Evolutionary conservation across 805 yeast species (phyloP).

Genomic region (Saccharomycopsis fibuligera): DNA sequence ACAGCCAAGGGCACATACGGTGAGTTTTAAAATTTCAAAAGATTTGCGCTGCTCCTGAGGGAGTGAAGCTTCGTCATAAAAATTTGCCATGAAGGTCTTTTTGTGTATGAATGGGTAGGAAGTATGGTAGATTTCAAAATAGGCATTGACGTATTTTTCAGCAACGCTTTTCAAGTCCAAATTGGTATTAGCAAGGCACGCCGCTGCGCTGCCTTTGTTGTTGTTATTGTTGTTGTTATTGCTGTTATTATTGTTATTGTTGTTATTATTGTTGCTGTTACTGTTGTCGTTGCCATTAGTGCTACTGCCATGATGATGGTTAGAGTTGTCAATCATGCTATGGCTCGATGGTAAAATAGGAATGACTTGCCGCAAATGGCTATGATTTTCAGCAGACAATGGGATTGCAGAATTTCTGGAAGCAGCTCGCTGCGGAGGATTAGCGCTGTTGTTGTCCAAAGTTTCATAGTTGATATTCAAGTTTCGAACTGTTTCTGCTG

Average conservation of each 20-base stretch:
- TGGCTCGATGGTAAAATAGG: neutral
- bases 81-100: constrained; percentile 45
- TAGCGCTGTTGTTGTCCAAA: neutral
- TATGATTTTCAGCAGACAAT: neutral
- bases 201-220: neutral
- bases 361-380: neutral
- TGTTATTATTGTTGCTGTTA: neutral
- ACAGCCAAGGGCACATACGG: constrained; percentile 61
- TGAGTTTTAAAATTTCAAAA: constrained; percentile 42
- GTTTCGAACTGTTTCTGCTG: constrained; percentile 47
- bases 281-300: neutral
- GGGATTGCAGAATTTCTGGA: neutral
- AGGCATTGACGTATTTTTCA: constrained; percentile 39
- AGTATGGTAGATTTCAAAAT: constrained; percentile 53
- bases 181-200: neutral
- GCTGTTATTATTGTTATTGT: neutral
- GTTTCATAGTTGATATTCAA: constrained; percentile 29
- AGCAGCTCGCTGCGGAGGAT: neutral
- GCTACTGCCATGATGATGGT: neutral
- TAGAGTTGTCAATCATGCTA: neutral
- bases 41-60: constrained; percentile 22
- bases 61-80: constrained; percentile 35
- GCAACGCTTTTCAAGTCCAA: too few relatives aligned
- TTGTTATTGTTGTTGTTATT: neutral
- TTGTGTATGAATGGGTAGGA: constrained; percentile 57